Conservation (phyloP, 2,329 filamentous ascomycete genomes). For the Fusarium stilboides region DNA sequence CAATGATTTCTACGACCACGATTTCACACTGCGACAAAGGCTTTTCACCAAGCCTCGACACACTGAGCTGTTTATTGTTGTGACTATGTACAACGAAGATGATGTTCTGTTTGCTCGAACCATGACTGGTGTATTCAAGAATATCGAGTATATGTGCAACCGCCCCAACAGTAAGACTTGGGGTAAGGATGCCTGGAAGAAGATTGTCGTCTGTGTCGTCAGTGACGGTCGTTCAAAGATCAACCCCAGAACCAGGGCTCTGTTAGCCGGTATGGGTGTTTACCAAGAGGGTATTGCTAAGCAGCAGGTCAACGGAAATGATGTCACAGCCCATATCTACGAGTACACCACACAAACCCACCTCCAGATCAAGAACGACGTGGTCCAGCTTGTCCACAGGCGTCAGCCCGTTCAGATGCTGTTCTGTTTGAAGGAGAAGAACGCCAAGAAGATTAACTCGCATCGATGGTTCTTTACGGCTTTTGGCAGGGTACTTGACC, state of each 20-base stretch:
- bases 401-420: slow-evolving; percentile 95
- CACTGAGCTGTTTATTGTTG: slow-evolving; percentile 94
- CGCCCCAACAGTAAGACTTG: slow-evolving; percentile 95
- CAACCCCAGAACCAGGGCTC: slow-evolving; percentile 89
- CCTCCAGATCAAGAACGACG: slow-evolving; percentile 89
- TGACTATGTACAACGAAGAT: slow-evolving; percentile 99
- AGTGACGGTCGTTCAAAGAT: slow-evolving; percentile 98
- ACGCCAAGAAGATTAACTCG: slow-evolving; percentile 99
- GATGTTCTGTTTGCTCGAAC: slow-evolving; percentile 96
- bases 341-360: slow-evolving; percentile 93
- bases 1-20: slow-evolving; percentile 86
- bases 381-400: slow-evolving; percentile 87
- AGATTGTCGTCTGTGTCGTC: slow-evolving; percentile 98
- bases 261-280: slow-evolving; percentile 93
- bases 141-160: slow-evolving; percentile 98
- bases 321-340: slow-evolving; percentile 98
- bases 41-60: slow-evolving; percentile 93
- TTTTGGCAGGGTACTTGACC: slow-evolving; percentile 91
- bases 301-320: slow-evolving; percentile 96
- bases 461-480: slow-evolving; percentile 99
- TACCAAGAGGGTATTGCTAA: slow-evolving; percentile 99
- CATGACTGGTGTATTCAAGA: slow-evolving; percentile 98
- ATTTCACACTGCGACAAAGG: slow-evolving; percentile 92
- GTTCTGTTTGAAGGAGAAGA: slow-evolving; percentile 99
- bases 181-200: slow-evolving; percentile 99